Evolutionary conservation across 2,329 filamentous ascomycete genomes (phyloP), one percentile per base, ranked within the genome.

Genomic region (Triangularia setosa): DNA sequence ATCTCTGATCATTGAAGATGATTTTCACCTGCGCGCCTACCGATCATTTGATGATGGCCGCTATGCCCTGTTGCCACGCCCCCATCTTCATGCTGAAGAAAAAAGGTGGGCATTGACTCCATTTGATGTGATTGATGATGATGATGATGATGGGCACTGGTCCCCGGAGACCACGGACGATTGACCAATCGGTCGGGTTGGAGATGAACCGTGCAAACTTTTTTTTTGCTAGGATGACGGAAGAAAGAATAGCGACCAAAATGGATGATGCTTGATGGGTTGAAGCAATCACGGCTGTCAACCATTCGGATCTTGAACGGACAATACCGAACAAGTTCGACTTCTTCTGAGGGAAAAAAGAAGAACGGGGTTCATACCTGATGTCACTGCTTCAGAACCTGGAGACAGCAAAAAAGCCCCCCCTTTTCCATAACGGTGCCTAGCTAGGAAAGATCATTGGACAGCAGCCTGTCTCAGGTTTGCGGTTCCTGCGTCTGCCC

Each of bases 401-500:
- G 33, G 14, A 40, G 33, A 40, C 30, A 40, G 2, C 30, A 14
- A 40, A 40, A 21, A 60, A 53, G n/a, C 14, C 44, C 12, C 25
- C 61, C 55, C 67, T 68, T 69, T 65, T 54, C 69, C 68, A 58
- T 44, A 69, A 69, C 56, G 21, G 65, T 61, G 53, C 52, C 23
- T 58, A 8, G 35, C 30, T 54, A 53, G 25, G 21, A n/a, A 23
- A 60, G 9, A 40, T 62, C 56, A 71, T 71, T 71, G 70, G 70
- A 58, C 61, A 55, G 35, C 16, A 57, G 24, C 16, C 18, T 63
- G 70, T 72, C 68, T 72, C 70, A 69, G 68, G 53, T 67, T 60
- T 25, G 23, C 48, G 18, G 67, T 69, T 69, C 67, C 67, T 67
- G 69, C 67, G 58, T 65, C 27, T 65, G 55, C 24, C 58, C 63